phyloP scores from a whole-genome alignment of 2,329 filamentous ascomycete genomes.

The Exophiala bonariae region DNA sequence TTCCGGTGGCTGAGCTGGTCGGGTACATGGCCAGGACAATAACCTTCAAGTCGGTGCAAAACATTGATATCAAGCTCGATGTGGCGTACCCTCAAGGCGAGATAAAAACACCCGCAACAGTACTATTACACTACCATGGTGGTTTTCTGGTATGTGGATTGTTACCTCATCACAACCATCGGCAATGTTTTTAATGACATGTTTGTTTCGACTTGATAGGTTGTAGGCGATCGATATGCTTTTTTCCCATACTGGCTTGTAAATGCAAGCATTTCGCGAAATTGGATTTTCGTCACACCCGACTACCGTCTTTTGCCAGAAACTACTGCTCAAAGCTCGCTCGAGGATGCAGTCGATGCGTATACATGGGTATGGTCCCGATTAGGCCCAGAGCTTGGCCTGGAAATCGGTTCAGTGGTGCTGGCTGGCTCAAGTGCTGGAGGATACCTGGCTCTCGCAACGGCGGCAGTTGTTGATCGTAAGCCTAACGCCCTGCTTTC shows the following conservation, averaged over 20 bases:
- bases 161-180: too few relatives aligned
- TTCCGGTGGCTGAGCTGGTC: too few relatives aligned
- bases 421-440: not conserved
- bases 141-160: too few relatives aligned
- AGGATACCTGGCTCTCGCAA: not conserved
- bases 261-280: not conserved
- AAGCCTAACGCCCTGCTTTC: not conserved
- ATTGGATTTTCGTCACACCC: slow-evolving; percentile 2
- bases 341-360: slow-evolving; percentile 3
- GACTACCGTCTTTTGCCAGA: not conserved
- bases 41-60: too few relatives aligned
- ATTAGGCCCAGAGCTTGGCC: not conserved
- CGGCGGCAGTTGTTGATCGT: not conserved
- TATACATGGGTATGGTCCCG: not conserved
- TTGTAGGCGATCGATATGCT: slow-evolving; percentile 1
- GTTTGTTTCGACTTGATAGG: not conserved
- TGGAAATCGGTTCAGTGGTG: not conserved
- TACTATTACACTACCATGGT: too few relatives aligned
- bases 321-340: not conserved
- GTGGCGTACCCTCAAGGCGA: too few relatives aligned
- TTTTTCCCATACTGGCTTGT: not conserved
- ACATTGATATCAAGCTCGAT: too few relatives aligned
- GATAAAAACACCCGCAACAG: too few relatives aligned
- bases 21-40: too few relatives aligned
- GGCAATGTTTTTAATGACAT: too few relatives aligned